These are phyloP conservation scores for Trichopus zeylanicus DNA, from an alignment of 116 monocot species.

Conservation along the genomic window DNA sequence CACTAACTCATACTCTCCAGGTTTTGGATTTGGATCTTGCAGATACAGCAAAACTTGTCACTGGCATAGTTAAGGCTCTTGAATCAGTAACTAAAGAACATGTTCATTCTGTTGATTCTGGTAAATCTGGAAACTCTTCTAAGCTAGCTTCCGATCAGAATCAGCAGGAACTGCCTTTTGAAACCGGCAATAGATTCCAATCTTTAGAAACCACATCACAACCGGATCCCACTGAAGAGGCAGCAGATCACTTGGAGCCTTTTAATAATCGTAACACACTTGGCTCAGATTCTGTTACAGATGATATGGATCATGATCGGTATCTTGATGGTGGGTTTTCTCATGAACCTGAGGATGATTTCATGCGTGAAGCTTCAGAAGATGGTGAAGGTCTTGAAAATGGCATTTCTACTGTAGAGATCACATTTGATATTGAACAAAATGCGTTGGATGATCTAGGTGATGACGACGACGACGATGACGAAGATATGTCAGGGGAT, in stretches of 20 bases:
- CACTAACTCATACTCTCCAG: constrained; percentile 57
- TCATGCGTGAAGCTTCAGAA: constrained; percentile 84
- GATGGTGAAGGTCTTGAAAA: constrained; percentile 56
- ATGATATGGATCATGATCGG: constrained; percentile 91
- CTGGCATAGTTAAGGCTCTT: constrained; percentile 76
- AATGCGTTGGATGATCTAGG: constrained; percentile 60
- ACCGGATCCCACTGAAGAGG: constrained; percentile 45
- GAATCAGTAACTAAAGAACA: constrained; percentile 91
- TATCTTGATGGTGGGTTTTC: constrained; percentile 58
- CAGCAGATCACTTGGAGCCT: constrained; percentile 51
- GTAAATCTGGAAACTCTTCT: constrained; percentile 41
- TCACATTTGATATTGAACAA: constrained; percentile 77
- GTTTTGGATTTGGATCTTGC: constrained; percentile 87
- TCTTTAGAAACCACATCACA: constrained; percentile 61
- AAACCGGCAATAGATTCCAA: constrained; percentile 41
- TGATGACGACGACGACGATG: constrained; percentile 86
- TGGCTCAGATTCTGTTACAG: constrained; percentile 58
- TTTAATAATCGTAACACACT: constrained; percentile 51
- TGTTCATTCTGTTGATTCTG: constrained; percentile 68
- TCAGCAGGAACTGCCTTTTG: constrained; percentile 34
- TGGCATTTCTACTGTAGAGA: constrained; percentile 77
- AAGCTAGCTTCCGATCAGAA: constrained; percentile 49
- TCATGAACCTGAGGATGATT: constrained; percentile 68
- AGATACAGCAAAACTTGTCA: constrained; percentile 80
- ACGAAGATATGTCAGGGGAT: constrained; percentile 76